A percentile compares a stretch with the other conserved stretches of the same genome.
These are phyloP conservation scores for Aphanoascus verrucosus DNA, from an alignment of 2,329 filamentous ascomycete genomes.

Conservation along the genomic window DNA sequence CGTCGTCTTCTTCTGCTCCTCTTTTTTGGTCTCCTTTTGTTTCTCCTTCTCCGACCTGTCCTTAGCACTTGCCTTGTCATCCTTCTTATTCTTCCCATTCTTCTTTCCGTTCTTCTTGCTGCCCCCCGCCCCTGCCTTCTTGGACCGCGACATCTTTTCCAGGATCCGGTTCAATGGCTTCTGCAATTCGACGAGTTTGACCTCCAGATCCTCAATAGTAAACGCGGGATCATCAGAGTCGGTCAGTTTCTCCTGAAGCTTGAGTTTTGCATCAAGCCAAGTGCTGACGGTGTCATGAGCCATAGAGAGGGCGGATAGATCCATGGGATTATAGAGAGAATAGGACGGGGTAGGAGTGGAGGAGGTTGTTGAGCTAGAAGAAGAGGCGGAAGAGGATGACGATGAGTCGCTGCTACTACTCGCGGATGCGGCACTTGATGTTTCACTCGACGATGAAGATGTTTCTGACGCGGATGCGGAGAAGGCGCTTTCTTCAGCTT, in stretches of 20 bases:
- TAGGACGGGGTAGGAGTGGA: slow-evolving; percentile 43
- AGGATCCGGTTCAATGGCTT: slow-evolving; percentile 59
- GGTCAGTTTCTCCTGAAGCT: slow-evolving; percentile 59
- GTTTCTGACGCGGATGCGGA: slow-evolving; percentile 41
- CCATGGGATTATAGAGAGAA: slow-evolving; percentile 60
- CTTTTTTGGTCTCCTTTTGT: slow-evolving; percentile 18
- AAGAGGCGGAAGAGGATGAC: slow-evolving; percentile 20
- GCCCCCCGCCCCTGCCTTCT: slow-evolving; percentile 19
- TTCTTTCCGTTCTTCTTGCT: slow-evolving; percentile 19
- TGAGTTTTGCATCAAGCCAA: slow-evolving; percentile 66
- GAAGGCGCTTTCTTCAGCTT: slow-evolving; percentile 55
- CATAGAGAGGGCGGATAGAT: slow-evolving; percentile 56
- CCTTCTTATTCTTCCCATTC: slow-evolving; percentile 18
- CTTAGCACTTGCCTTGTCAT: slow-evolving; percentile 25
- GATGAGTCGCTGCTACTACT: slow-evolving; percentile 40
- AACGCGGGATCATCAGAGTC: slow-evolving; percentile 65
- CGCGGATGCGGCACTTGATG: slow-evolving; percentile 26
- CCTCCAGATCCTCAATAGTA: slow-evolving; percentile 58
- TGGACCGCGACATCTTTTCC: slow-evolving; percentile 47
- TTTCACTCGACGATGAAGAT: slow-evolving; percentile 23
- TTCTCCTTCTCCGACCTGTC: slow-evolving; percentile 18
- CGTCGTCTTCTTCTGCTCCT: slow-evolving; percentile 22
- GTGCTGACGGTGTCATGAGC: slow-evolving; percentile 51
- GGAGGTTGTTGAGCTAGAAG: slow-evolving; percentile 37
- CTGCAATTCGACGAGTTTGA: slow-evolving; percentile 60